Evolutionary conservation across 1,284 basidiomycete genomes (phyloP), one percentile per base, ranked within the genome.

Genomic region (Microstroma glucosiphilum): DNA sequence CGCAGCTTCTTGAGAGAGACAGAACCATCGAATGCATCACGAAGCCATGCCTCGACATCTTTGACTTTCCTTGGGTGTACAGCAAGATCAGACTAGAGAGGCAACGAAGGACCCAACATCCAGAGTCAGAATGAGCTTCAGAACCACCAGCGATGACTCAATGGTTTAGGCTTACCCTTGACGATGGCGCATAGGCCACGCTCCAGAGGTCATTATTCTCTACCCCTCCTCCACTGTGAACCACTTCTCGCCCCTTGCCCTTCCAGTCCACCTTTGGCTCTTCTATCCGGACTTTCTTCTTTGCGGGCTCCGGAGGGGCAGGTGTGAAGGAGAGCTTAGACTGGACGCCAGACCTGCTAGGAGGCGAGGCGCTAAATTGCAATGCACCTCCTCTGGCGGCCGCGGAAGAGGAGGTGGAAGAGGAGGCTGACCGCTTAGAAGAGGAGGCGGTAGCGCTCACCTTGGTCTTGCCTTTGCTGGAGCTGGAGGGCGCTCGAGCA

Each of bases 1-100:
- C 30, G 30, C 79, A 92, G 92, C 73, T 88, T 91, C 49, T 82
- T 83, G 49, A 90, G 72, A 64, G 85, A 86, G 0, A 85, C 86
- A 0, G 84, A 84, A 48, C 69, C 68, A 1, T 87, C 85, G 41
- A 92, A 84, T 0, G 93, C 89, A 74, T 96, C 93, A 0, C 82
- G 70, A 1, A 98, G 79, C 94, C 94, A 98, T 23, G 83, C 82
- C 19, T 88, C 85, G 4, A 97, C 89, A 68, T 91, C 89, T 56
- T 87, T 85, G 0, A 97, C 86, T 76, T 97, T 93, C 17, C 84
- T 85, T 62, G 89, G 87, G 77, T 96, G 92, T 2, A 97, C 89
- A 0, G 91, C 92, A 1, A 98, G 83, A 40, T 92, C 88, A 23
- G 51, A 37, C 30, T 37, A 9, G 30, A 37, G 30, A 37, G 30